phyloP scores from a whole-genome alignment of 2,329 filamentous ascomycete species.

The Myrmaecium sp. region DNA sequence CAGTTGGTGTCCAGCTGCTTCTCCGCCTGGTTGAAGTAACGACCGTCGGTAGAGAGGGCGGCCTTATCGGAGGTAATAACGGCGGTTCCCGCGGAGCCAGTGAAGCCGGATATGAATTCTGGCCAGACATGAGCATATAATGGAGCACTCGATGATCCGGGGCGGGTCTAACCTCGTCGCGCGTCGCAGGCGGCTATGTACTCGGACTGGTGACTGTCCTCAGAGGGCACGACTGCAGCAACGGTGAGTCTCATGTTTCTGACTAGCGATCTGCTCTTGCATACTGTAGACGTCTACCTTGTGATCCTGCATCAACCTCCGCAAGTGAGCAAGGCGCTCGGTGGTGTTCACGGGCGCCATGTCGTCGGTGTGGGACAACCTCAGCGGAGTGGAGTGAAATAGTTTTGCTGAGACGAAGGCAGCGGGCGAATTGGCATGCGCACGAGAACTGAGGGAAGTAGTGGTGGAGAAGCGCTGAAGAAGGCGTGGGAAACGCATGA shows the following conservation, averaged over 20 bases:
- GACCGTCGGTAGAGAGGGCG: slow-evolving; percentile 80
- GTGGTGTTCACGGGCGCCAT: slow-evolving; percentile 73
- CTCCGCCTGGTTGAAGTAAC: slow-evolving; percentile 93
- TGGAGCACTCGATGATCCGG: slow-evolving; percentile 4
- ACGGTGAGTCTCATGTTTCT: slow-evolving; percentile 22
- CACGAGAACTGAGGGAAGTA: slow-evolving; percentile 9
- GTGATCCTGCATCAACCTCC: slow-evolving; percentile 72
- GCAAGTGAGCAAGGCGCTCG: slow-evolving; percentile 55
- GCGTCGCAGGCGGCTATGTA: slow-evolving; percentile 95
- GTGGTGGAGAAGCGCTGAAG: slow-evolving; percentile 12
- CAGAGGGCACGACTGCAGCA: slow-evolving; percentile 69
- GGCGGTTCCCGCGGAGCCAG: slow-evolving; percentile 84
- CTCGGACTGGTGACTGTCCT: slow-evolving; percentile 94
- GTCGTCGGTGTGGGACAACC: slow-evolving; percentile 23
- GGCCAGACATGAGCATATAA: slow-evolving; percentile 8
- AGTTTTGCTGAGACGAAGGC: slow-evolving; percentile 7
- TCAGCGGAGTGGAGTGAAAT: slow-evolving; percentile 15
- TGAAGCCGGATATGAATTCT: slow-evolving; percentile 85
- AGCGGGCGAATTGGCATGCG: slow-evolving; percentile 8
- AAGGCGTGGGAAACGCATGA: slow-evolving; percentile 16
- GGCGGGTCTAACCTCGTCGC: slow-evolving; percentile 44
- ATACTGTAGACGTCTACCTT: slow-evolving; percentile 86
- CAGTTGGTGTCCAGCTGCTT: slow-evolving; percentile 87
- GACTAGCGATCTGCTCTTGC: not conserved
- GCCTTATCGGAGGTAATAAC: slow-evolving; percentile 77